Evolutionary conservation across 2,329 filamentous ascomycete species (phyloP).

Genomic region (Aaosphaeria pasadenensis): DNA sequence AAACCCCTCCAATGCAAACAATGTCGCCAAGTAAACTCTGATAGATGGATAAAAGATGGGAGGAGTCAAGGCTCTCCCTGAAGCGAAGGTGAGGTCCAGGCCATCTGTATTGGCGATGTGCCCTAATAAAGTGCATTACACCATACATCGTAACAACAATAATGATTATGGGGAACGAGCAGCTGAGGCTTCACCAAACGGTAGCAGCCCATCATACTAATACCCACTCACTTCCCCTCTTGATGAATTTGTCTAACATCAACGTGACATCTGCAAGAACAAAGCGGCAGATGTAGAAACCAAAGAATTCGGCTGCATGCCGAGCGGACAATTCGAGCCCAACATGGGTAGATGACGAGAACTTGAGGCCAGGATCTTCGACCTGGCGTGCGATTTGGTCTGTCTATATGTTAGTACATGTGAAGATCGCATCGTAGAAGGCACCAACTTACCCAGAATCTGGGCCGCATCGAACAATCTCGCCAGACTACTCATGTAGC

Average conservation of each 20-base stretch:
- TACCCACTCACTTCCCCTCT: slow-evolving; percentile 95
- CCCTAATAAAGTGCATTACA: no score
- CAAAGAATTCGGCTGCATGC: slow-evolving; percentile 96
- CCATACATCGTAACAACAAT: no score
- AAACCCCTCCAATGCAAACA: no score
- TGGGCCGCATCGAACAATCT: slow-evolving; percentile 91
- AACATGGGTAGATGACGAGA: slow-evolving; percentile 90
- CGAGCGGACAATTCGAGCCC: slow-evolving; percentile 90
- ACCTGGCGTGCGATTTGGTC: slow-evolving; percentile 96
- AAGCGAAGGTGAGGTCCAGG: no score
- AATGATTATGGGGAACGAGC: no score
- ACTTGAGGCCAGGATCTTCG: slow-evolving; percentile 87
- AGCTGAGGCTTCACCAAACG: no score
- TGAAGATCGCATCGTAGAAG: background rate
- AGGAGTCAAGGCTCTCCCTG: no score
- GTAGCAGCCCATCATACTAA: slow-evolving; percentile 43
- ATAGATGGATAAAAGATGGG: no score
- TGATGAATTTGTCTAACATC: slow-evolving; percentile 94
- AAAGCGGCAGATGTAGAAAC: slow-evolving; percentile 93
- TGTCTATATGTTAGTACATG: slow-evolving; percentile 35
- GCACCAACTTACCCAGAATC: slow-evolving; percentile 68
- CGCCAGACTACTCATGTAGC: slow-evolving; percentile 89
- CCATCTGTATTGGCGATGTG: no score
- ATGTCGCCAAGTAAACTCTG: no score
- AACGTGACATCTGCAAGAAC: slow-evolving; percentile 80